Evolutionary conservation across 2,329 filamentous ascomycete species (phyloP).

Genomic region (Fusarium globosum): DNA sequence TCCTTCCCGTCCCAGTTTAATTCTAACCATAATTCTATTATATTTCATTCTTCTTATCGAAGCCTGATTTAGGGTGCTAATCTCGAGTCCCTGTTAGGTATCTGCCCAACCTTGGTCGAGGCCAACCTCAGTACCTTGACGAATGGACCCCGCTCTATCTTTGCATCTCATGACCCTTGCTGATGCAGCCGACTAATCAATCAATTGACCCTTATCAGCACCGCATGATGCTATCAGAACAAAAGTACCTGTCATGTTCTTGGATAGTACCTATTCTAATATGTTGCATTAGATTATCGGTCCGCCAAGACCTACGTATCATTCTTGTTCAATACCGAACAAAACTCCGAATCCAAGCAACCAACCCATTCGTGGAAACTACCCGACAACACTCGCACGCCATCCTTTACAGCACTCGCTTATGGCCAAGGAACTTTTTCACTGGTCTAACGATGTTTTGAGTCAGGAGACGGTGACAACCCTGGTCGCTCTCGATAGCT

Average conservation of each 20-base stretch:
- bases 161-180: constrained; percentile 16
- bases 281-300: constrained; percentile 29
- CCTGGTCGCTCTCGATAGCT: constrained; percentile 3
- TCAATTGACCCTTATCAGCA: constrained; percentile 28
- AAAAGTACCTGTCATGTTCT: constrained; percentile 30
- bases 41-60: neutral
- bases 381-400: constrained; percentile 8
- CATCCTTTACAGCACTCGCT: constrained; percentile 4
- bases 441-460: neutral
- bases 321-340: neutral
- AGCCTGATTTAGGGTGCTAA: neutral
- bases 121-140: neutral
- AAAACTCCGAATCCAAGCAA: neutral
- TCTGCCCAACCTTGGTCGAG: neutral
- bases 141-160: constrained; percentile 7
- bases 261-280: constrained; percentile 4
- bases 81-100: neutral
- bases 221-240: constrained; percentile 7
- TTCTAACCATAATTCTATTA: neutral
- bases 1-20: neutral
- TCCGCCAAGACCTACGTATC: neutral
- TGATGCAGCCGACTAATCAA: constrained; percentile 14
- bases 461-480: constrained; percentile 15
- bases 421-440: constrained; percentile 12
- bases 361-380: constrained; percentile 19